These are phyloP conservation scores for Alloascoidea africana DNA, from an alignment of 805 yeast species.

Conservation along the genomic window DNA sequence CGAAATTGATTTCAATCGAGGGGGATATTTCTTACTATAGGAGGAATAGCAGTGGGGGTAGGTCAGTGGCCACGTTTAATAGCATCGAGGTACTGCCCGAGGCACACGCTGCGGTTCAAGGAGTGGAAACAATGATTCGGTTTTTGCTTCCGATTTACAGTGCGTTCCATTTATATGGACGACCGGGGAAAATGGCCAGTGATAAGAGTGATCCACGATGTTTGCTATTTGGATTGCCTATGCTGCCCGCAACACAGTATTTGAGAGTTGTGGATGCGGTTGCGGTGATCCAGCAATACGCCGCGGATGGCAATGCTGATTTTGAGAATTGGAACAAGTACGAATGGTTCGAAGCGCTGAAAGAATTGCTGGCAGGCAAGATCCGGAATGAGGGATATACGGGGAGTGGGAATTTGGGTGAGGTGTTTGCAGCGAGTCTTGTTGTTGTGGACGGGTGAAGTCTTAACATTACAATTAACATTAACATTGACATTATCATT, in stretches of 20 bases:
- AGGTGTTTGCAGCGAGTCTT: constrained; percentile 28
- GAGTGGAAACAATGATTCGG: constrained; percentile 73
- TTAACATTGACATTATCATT: too few relatives aligned
- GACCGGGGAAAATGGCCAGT: constrained; percentile 63
- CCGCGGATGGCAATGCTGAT: constrained; percentile 16
- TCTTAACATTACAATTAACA: too few relatives aligned
- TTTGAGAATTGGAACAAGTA: constrained; percentile 33
- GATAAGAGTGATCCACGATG: constrained; percentile 54
- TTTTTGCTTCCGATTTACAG: constrained; percentile 65
- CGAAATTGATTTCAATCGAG: constrained; percentile 81
- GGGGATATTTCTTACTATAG: constrained; percentile 32
- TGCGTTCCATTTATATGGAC: constrained; percentile 65
- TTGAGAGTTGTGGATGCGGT: constrained; percentile 46
- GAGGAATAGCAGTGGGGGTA: too few relatives aligned
- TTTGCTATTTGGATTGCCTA: constrained; percentile 69
- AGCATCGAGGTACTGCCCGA: constrained; percentile 60
- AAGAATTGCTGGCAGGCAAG: constrained; percentile 38
- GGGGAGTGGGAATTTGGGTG: constrained; percentile 25
- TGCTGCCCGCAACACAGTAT: constrained; percentile 64
- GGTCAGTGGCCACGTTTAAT: background rate
- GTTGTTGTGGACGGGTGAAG: too few relatives aligned
- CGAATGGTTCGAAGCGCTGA: constrained; percentile 47
- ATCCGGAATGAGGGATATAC: constrained; percentile 30
- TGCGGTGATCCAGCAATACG: constrained; percentile 9
- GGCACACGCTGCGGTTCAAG: constrained; percentile 67